Evolutionary conservation across 139 green algal species (phyloP).

Genomic region (Micractinium sp.): DNA sequence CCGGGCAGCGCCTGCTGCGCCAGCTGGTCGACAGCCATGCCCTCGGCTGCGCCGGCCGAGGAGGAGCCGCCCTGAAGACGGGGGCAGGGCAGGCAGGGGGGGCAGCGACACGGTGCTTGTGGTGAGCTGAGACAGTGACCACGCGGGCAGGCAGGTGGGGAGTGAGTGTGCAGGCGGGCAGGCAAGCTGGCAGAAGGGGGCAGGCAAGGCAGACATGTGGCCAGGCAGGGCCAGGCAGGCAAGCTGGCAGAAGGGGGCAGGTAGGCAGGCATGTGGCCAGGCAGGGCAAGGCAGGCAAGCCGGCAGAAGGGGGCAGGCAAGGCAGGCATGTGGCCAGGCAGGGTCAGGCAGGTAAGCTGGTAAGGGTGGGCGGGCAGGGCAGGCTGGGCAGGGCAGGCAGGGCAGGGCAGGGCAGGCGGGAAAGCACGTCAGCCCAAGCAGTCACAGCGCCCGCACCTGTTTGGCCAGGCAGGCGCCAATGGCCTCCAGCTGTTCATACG

Average conservation of each 20-base stretch:
- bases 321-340: too few relatives aligned
- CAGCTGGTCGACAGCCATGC: background rate
- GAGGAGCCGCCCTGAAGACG: too few relatives aligned
- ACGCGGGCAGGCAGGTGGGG: background rate
- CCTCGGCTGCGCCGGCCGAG: background rate
- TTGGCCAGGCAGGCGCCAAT: constrained; percentile 9
- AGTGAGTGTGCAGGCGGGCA: background rate
- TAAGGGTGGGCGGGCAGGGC: too few relatives aligned
- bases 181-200: background rate
- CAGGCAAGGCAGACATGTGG: too few relatives aligned
- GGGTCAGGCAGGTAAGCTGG: too few relatives aligned
- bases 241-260: background rate
- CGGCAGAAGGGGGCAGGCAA: background rate
- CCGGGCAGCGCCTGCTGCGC: background rate
- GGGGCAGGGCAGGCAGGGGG: too few relatives aligned
- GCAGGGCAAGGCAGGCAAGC: background rate
- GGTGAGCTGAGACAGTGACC: background rate
- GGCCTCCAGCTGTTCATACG: background rate
- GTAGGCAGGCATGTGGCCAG: too few relatives aligned
- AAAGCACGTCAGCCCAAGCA: too few relatives aligned
- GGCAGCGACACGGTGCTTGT: too few relatives aligned
- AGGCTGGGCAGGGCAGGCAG: too few relatives aligned
- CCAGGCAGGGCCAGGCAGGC: background rate
- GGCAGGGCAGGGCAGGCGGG: too few relatives aligned
- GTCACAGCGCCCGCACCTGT: background rate